phyloP scores from a whole-genome alignment of 495 filamentous ascomycete genomes.

The Cairneyella variabilis region DNA sequence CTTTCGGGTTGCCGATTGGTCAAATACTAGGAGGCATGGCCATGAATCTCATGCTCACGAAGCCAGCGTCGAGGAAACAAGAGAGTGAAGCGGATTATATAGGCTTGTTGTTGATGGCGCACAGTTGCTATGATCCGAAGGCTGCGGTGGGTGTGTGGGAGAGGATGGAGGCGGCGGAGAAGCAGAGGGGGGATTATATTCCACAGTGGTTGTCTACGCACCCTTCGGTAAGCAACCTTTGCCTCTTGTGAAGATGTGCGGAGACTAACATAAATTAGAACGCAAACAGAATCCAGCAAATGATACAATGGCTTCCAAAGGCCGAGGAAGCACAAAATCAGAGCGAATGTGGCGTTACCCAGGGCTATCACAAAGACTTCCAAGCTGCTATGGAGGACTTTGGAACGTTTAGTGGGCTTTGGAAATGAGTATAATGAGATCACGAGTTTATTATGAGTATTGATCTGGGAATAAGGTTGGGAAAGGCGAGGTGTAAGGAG shows the following conservation, averaged over 20 bases:
- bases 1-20: slow-evolving; percentile 61
- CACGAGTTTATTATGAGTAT: no score
- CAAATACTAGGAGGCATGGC: slow-evolving; percentile 45
- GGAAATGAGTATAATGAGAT: no score
- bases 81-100: slow-evolving; percentile 80
- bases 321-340: slow-evolving; percentile 47
- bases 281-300: slow-evolving; percentile 64
- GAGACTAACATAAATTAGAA: slow-evolving; percentile 41
- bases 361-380: slow-evolving; percentile 14
- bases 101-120: slow-evolving; percentile 66
- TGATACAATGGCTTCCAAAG: slow-evolving; percentile 62
- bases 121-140: slow-evolving; percentile 64
- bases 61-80: slow-evolving; percentile 66
- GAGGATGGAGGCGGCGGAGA: slow-evolving; percentile 64
- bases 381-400: neutral
- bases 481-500: no score
- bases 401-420: neutral
- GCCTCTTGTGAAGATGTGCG: neutral
- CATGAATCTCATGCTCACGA: slow-evolving; percentile 59
- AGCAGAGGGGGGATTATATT: slow-evolving; percentile 36
- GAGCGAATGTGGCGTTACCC: slow-evolving; percentile 46
- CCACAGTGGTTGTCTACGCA: slow-evolving; percentile 87
- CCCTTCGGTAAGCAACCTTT: slow-evolving; percentile 61
- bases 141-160: slow-evolving; percentile 73
- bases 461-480: no score